Evolutionary conservation across 768 basidiomycete species (phyloP), one percentile per base, ranked within the genome.

Genomic region (Auriscalpium microsporum): DNA sequence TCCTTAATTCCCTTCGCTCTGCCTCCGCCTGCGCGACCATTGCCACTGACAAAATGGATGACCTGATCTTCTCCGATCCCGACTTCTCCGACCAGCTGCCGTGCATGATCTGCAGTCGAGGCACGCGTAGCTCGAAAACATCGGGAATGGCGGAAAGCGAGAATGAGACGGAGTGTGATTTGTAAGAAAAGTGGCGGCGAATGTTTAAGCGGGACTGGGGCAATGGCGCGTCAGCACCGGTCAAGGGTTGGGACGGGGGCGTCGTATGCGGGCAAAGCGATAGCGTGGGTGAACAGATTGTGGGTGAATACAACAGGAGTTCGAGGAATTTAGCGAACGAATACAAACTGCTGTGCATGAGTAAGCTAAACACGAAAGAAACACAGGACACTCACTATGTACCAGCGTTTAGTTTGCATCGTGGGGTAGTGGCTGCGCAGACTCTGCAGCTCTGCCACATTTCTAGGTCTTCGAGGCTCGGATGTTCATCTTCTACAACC

Each of bases 61-160:
- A 55, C 8, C 54, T 17, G 16, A 47, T 45, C 55, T 59, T 62
- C 47, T 66, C 63, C 16, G 42, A 23, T 44, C 56, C 48, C 17
- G 48, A 52, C 37, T 58, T 63, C 45, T 67, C 63, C 16, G 38
- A 33, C 48, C 58, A 57, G 36, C 58, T 58, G 33, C 65, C 59
- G 6, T 72, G 71, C 37, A 69, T 65, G 35, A 86, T 78, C 64
- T 87, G 84, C 52, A 86, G 61, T 46, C 79, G 64, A 4, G 86
- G 86, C 1, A 83, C 75, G 3, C 74, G 72, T 8, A 87, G 63
- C 60, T 89, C 83, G 60, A 78, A 86, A 7, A 87, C 68, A 58
- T 84, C 79, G 10, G 78, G 74, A 9, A 80, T 67, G 1, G 67
- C 57, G 1, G 77, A 73, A 4, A 82, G 59, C 0, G 76, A 64